Evolutionary conservation across 2,329 filamentous ascomycete genomes (phyloP).

Genomic region (Exophiala sp.): DNA sequence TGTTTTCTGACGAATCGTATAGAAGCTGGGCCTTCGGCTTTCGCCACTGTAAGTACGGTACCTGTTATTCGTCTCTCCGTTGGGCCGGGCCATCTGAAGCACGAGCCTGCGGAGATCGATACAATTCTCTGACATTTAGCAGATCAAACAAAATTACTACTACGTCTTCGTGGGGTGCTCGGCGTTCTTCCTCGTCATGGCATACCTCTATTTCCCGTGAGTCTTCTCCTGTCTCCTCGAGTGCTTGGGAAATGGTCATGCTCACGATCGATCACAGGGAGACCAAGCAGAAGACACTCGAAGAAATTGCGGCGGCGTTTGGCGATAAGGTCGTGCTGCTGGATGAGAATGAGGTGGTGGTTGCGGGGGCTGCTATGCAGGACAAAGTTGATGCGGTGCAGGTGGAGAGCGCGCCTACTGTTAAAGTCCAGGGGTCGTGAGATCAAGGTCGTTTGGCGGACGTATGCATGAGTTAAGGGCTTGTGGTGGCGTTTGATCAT

Average conservation of each 20-base stretch:
- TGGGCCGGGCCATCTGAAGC: no score
- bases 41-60: no score
- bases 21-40: conserved; percentile 48
- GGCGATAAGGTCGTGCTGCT: conserved; percentile 43
- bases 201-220: conserved; percentile 55
- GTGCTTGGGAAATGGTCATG: conserved; percentile 5
- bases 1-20: no score
- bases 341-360: conserved; percentile 28
- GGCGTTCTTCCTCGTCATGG: conserved; percentile 49
- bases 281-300: conserved; percentile 47
- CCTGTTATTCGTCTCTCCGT: no score
- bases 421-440: no score
- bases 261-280: conserved; percentile 34
- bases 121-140: conserved; percentile 37
- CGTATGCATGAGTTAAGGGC: no score
- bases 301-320: conserved; percentile 50
- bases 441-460: no score
- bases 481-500: no score
- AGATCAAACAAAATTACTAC: conserved; percentile 58
- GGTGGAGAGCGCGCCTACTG: conserved; percentile 7
- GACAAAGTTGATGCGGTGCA: conserved; percentile 19
- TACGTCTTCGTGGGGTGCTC: conserved; percentile 58
- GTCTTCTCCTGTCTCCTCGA: conserved; percentile 10
- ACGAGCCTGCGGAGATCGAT: no score
- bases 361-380: conserved; percentile 26